Conservation (phyloP, 352 stramenopile genomes). For the Blastocystis sp. region DNA sequence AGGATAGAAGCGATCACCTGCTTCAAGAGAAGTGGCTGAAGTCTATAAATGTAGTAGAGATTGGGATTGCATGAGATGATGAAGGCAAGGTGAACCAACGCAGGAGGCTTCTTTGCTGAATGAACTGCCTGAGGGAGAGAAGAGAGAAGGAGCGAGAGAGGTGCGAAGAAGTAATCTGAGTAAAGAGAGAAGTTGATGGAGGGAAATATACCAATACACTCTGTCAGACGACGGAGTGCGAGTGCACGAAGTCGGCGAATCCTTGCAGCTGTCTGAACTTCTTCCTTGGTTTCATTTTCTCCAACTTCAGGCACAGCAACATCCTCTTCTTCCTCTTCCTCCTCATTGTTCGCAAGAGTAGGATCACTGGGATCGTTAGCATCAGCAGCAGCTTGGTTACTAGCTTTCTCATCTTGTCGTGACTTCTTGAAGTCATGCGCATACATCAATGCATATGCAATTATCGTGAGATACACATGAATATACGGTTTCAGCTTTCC, state of each 20-base stretch:
- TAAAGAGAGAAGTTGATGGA: conserved; percentile 3
- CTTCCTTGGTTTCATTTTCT: neutral
- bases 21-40: neutral
- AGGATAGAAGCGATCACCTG: neutral
- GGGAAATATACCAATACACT: neutral
- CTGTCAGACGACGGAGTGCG: neutral
- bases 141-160: neutral
- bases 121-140: neutral
- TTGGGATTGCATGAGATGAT: neutral
- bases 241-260: neutral
- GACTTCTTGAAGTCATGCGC: neutral
- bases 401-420: neutral
- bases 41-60: conserved; percentile 22
- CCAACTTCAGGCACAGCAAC: neutral
- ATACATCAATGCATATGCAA: neutral
- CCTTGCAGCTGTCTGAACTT: neutral
- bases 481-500: neutral
- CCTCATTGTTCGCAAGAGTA: neutral
- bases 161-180: conserved; percentile 35
- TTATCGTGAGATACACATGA: neutral
- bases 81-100: neutral
- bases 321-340: neutral
- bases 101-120: neutral
- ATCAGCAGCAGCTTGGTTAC: neutral
- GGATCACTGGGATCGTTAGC: neutral